Base-by-base conservation (phyloP, 2,329 filamentous ascomycete genomes). In the Aspergillus calidoustus region DNA sequence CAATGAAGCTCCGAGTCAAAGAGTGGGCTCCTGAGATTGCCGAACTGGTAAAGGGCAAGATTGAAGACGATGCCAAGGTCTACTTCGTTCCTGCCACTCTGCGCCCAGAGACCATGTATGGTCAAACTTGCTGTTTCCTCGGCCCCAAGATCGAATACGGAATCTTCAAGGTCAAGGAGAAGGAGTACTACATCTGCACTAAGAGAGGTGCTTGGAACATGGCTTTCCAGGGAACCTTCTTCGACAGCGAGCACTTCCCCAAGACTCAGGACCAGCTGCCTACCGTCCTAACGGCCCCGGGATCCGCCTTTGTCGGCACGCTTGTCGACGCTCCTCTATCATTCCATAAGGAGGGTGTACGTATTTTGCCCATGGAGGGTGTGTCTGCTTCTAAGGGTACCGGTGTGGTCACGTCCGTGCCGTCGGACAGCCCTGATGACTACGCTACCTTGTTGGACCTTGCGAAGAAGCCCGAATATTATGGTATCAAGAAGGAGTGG, bases 61-160 rank as follows among this genome's bases (percentile, higher is more conserved):
- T 98, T 4, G 91, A 94, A 6, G 84, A 88, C 41, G 88, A 86
- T 66, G 89, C 91, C 50, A 90, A 90, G 64, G 89, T 97, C 60
- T 98, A 90, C 81, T 90, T 98, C 71, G 87, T 98, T 13, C 91
- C 95, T 13, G 95, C 95, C 17, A 98, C 95, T 59, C 85, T 99
- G 64, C 86, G 95, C 64, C 92, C 95, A 2, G 95, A 99, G 83
- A 99, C 95, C 41, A 98, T 99, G 94, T 99, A 98, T 75, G 96
- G 96, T 46, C 95, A 98, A 79, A 96, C 89, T 4, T 96, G 92
- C 80, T 97, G 93, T 77, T 99, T 98, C 70, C 92, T 99, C 52
- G 92, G 93, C 3, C 94, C 95, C 9, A 91, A 90, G 74, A 90
- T 98, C 72, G 87, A 84, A 49, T 99, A 99, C 72, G 94, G 94